Conservation (phyloP, 2,329 filamentous ascomycete genomes). For the Bipolaris zeicola region DNA sequence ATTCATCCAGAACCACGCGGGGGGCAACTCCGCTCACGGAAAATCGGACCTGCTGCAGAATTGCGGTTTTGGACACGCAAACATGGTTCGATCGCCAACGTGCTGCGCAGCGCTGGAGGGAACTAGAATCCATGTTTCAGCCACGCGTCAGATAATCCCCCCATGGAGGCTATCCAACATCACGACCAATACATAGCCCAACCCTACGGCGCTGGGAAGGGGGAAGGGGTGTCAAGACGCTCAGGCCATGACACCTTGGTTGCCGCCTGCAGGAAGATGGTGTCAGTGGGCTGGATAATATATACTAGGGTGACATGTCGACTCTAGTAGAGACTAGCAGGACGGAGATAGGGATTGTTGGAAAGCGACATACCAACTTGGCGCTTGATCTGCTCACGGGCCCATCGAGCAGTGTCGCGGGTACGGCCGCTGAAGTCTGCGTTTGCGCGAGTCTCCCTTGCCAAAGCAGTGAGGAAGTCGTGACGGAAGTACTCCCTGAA, state of each 20-base stretch:
- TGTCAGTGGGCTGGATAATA: constrained; percentile 33
- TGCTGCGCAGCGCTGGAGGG: constrained; percentile 1
- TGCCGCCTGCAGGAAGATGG: constrained; percentile 35
- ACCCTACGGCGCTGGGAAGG: constrained; percentile 18
- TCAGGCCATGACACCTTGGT: constrained; percentile 46
- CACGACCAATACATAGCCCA: constrained; percentile 20
- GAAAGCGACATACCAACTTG: constrained; percentile 61
- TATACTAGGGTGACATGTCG: constrained; percentile 9
- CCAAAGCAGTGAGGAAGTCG: constrained; percentile 87
- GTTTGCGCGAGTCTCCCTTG: constrained; percentile 89
- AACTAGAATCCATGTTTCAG: constrained; percentile 19
- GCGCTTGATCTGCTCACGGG: constrained; percentile 94
- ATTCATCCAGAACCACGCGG: background rate
- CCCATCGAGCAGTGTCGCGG: constrained; percentile 94
- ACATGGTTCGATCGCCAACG: constrained; percentile 4
- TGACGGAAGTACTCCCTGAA: constrained; percentile 82
- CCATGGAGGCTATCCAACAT: constrained; percentile 20
- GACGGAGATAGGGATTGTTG: constrained; percentile 19
- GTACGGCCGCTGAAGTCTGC: constrained; percentile 85
- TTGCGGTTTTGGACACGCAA: background rate
- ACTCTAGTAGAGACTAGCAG: constrained; percentile 6
- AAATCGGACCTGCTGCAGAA: background rate
- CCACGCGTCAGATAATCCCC: constrained; percentile 19
- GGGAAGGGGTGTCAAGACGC: constrained; percentile 10
- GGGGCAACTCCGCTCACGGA: background rate